A percentile compares a stretch with the other conserved stretches of the same genome.
Conservation (phyloP, 2,329 filamentous ascomycete species). For the Leptoxyphium fumago region DNA sequence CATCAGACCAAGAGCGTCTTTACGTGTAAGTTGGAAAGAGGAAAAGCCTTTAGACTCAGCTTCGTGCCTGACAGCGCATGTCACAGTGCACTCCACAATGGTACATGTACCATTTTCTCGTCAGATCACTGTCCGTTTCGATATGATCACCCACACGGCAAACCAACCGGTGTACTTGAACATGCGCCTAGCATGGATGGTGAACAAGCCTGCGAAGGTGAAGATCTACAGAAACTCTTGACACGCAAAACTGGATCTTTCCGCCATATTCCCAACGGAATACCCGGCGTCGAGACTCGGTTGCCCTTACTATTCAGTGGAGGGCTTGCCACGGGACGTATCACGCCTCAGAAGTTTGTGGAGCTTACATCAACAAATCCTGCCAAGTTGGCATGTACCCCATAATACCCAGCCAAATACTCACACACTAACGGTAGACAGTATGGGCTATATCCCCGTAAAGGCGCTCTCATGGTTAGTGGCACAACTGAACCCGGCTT, state of each 20-base stretch:
- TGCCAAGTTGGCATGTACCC: constrained; percentile 16
- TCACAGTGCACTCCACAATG: constrained; percentile 8
- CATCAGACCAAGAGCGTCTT: no score
- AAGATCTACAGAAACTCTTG: no score
- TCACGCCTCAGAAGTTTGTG: constrained; percentile 28
- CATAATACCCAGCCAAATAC: no score
- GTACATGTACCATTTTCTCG: constrained; percentile 21
- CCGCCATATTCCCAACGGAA: constrained; percentile 28
- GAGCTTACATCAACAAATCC: constrained; percentile 30
- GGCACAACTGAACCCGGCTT: no score
- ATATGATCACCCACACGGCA: constrained; percentile 24
- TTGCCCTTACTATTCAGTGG: constrained; percentile 25
- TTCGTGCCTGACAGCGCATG: no score
- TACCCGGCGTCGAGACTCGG: constrained; percentile 29
- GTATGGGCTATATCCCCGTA: no score
- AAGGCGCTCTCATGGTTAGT: no score
- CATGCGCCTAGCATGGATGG: constrained; percentile 12
- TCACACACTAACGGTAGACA: no score
- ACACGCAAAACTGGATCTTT: constrained; percentile 11
- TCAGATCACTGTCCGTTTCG: constrained; percentile 25
- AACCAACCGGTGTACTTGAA: constrained; percentile 23
- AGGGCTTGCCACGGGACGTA: constrained; percentile 14
- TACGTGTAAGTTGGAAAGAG: no score
- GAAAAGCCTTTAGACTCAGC: no score
- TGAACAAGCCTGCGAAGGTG: no score